These are phyloP conservation scores for Waltergamsia citrina DNA, from an alignment of 2,329 filamentous ascomycete genomes.

Conservation along the genomic window DNA sequence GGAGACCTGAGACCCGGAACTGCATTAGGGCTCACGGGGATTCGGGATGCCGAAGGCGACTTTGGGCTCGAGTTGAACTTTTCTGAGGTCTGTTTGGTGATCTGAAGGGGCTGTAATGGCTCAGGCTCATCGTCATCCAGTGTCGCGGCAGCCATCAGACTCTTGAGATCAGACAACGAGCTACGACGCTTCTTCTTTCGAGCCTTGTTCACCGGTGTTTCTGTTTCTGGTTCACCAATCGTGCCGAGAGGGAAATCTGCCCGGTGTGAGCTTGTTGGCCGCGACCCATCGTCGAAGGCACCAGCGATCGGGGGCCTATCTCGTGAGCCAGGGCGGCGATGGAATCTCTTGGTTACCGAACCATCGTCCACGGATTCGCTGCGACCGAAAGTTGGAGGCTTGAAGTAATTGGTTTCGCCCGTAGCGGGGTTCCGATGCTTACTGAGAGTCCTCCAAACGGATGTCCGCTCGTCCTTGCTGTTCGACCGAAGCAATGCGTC, in stretches of 20 bases:
- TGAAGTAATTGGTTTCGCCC: conserved; percentile 53
- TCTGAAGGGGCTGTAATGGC: conserved; percentile 36
- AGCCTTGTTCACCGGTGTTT: conserved; percentile 26
- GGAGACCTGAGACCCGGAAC: conserved; percentile 28
- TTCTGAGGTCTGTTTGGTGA: conserved; percentile 44
- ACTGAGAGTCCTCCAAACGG: conserved; percentile 81
- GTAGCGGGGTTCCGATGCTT: conserved; percentile 59
- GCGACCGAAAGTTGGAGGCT: conserved; percentile 56
- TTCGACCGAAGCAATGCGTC: conserved; percentile 68
- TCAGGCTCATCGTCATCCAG: conserved; percentile 23
- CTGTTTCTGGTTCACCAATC: conserved; percentile 46
- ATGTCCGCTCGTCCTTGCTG: conserved; percentile 66
- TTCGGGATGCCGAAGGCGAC: conserved; percentile 34
- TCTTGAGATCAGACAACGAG: conserved; percentile 78
- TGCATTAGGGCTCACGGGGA: conserved; percentile 38
- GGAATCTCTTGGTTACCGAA: conserved; percentile 30
- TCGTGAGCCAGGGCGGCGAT: conserved; percentile 42
- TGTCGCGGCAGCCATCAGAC: conserved; percentile 52
- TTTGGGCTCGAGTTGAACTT: conserved; percentile 46
- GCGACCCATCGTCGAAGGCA: conserved; percentile 48
- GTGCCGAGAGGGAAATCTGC: conserved; percentile 47
- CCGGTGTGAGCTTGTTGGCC: conserved; percentile 48
- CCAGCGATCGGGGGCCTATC: conserved; percentile 53
- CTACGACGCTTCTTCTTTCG: conserved; percentile 75
- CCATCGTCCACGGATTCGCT: conserved; percentile 69